Conservation (phyloP, 2,329 filamentous ascomycete species). For the Whalleya microplaca region DNA sequence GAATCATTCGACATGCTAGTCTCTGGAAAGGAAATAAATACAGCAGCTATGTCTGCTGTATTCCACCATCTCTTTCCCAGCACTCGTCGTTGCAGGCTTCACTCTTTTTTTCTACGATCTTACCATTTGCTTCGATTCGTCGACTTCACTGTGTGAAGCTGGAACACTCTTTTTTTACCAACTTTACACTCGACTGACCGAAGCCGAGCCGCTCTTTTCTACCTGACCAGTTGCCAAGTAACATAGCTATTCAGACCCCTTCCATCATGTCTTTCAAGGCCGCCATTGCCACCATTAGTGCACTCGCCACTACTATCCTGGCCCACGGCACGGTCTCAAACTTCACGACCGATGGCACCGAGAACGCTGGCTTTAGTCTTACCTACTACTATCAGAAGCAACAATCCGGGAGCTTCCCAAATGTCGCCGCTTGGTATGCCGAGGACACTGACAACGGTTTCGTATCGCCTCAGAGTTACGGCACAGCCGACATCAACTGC, state of each 20-base stretch:
- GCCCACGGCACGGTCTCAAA: constrained; percentile 50
- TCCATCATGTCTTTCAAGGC: constrained; percentile 14
- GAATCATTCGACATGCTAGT: background rate
- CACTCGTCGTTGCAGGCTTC: background rate
- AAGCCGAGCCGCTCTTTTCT: background rate
- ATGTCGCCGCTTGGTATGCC: constrained; percentile 26
- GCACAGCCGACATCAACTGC: constrained; percentile 41
- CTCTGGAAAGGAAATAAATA: background rate
- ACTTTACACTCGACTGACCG: background rate
- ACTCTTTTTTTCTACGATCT: background rate
- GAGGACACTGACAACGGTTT: constrained; percentile 44
- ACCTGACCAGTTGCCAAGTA: background rate
- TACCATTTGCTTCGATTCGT: background rate
- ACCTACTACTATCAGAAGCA: constrained; percentile 34
- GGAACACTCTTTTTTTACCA: background rate
- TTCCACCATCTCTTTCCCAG: background rate
- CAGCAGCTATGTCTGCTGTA: background rate
- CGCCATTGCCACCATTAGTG: constrained; percentile 21
- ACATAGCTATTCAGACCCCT: background rate
- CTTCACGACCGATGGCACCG: constrained; percentile 42
- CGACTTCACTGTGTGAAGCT: background rate
- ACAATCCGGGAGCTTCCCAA: constrained; percentile 27
- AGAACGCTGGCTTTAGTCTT: constrained; percentile 30
- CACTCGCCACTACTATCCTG: constrained; percentile 26
- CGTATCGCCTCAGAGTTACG: constrained; percentile 39